These are phyloP conservation scores for Mucor indicus DNA, from an alignment of 371 early-diverging fungal genomes.

Conservation along the genomic window DNA sequence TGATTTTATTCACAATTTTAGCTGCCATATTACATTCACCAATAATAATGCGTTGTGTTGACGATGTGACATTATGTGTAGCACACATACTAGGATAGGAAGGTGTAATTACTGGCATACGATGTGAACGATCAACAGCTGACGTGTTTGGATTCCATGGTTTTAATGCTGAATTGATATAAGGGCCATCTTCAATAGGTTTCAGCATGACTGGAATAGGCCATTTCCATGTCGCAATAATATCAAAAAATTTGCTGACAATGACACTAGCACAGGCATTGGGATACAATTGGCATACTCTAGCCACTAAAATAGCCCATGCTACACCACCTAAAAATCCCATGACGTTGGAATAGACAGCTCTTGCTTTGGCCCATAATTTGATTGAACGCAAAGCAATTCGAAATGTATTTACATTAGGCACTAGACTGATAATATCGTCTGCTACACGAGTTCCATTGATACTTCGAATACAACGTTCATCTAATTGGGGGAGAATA, in stretches of 20 bases:
- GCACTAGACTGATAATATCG: slow-evolving; percentile 81
- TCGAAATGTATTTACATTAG: slow-evolving; percentile 76
- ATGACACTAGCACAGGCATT: slow-evolving; percentile 72
- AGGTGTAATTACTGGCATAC: slow-evolving; percentile 95
- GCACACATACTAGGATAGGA: slow-evolving; percentile 98
- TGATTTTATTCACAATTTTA: slow-evolving; percentile 21
- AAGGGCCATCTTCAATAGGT: slow-evolving; percentile 59
- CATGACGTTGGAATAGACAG: slow-evolving; percentile 84
- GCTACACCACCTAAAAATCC: slow-evolving; percentile 96
- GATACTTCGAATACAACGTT: slow-evolving; percentile 71
- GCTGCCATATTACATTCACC: slow-evolving; percentile 58
- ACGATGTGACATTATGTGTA: slow-evolving; percentile 81
- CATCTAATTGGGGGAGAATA: slow-evolving; percentile 74
- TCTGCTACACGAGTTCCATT: slow-evolving; percentile 92
- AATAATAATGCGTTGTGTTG: slow-evolving; percentile 67
- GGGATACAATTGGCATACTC: slow-evolving; percentile 92
- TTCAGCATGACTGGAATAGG: slow-evolving; percentile 86
- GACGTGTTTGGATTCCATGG: slow-evolving; percentile 82
- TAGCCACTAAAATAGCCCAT: slow-evolving; percentile 89
- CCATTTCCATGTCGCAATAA: slow-evolving; percentile 67
- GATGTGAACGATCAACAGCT: slow-evolving; percentile 45
- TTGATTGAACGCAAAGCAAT: slow-evolving; percentile 86
- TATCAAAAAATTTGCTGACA: slow-evolving; percentile 79
- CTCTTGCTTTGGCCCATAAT: slow-evolving; percentile 86
- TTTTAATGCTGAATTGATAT: slow-evolving; percentile 57